Conservation (phyloP, 106 monocot species). For the Vanilla planifolia region DNA sequence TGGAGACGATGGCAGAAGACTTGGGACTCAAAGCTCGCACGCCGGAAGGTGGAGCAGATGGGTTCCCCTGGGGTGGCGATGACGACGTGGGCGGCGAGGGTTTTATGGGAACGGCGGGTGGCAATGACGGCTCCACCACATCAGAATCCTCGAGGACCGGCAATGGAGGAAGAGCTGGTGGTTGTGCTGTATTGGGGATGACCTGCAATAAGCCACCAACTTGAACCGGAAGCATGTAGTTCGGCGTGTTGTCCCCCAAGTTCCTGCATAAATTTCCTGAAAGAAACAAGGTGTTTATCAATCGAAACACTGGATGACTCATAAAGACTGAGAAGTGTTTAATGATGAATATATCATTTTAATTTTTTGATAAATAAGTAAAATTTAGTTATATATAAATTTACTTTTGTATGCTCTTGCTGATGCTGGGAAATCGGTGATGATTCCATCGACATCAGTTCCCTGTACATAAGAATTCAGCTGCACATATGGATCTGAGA, state of each 20-base stretch:
- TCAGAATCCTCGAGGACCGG: constrained; percentile 33
- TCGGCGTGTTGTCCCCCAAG: constrained; percentile 21
- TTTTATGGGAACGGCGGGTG: constrained; percentile 14
- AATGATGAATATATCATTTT: no score
- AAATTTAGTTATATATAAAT: neutral
- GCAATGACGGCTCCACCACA: constrained; percentile 56
- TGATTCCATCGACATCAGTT: constrained; percentile 45
- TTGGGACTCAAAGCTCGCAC: constrained; percentile 11
- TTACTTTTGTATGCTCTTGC: constrained; percentile 57
- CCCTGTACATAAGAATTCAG: constrained; percentile 36
- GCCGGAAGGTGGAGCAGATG: constrained; percentile 7
- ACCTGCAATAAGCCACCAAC: constrained; percentile 18
- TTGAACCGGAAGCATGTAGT: constrained; percentile 32
- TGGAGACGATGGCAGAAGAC: no score
- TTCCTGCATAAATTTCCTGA: constrained; percentile 49
- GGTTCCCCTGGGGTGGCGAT: constrained; percentile 1
- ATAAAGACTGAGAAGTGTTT: no score
- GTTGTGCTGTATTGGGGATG: constrained; percentile 1
- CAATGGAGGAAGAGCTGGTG: constrained; percentile 38
- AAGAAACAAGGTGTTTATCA: no score
- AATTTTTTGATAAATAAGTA: neutral
- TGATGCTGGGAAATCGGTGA: constrained; percentile 69
- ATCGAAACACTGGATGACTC: no score
- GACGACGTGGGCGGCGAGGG: neutral
- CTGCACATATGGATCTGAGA: constrained; percentile 56